Evolutionary conservation across 352 stramenopile species (phyloP).

Genomic region (Phytophthora sp.): DNA sequence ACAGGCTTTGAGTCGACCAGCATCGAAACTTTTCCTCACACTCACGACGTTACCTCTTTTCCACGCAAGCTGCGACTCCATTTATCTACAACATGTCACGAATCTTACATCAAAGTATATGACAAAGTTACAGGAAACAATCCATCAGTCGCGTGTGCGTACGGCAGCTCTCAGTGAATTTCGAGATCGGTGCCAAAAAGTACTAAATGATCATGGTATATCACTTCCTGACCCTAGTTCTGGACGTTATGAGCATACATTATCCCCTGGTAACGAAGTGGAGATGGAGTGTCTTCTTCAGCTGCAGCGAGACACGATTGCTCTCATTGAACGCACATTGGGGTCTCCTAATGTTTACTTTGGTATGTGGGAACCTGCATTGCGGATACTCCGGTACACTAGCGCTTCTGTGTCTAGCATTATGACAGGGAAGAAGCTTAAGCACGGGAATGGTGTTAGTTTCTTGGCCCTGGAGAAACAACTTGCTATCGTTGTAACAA

Average conservation of each 20-base stretch:
- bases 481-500: slow-evolving; percentile 47
- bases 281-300: slow-evolving; percentile 42
- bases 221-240: neutral
- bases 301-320: slow-evolving; percentile 44
- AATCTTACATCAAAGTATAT: slow-evolving; percentile 43
- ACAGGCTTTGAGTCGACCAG: slow-evolving; percentile 24
- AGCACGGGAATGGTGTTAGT: slow-evolving; percentile 61
- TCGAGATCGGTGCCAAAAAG: slow-evolving; percentile 34
- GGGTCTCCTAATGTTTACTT: slow-evolving; percentile 62
- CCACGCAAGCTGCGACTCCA: slow-evolving; percentile 51
- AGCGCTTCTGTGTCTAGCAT: slow-evolving; percentile 54
- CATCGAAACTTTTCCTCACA: slow-evolving; percentile 48
- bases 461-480: slow-evolving; percentile 53
- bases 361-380: slow-evolving; percentile 60
- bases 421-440: slow-evolving; percentile 70
- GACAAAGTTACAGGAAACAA: slow-evolving; percentile 39
- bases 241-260: slow-evolving; percentile 11
- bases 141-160: slow-evolving; percentile 51
- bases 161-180: slow-evolving; percentile 39
- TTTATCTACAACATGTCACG: slow-evolving; percentile 55
- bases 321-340: slow-evolving; percentile 45
- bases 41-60: slow-evolving; percentile 47
- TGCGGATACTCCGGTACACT: slow-evolving; percentile 55
- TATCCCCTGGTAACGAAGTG: slow-evolving; percentile 51
- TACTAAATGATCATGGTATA: slow-evolving; percentile 5